These are phyloP conservation scores for Lentinus tigrinus DNA, from an alignment of 768 basidiomycete species.

Conservation along the genomic window DNA sequence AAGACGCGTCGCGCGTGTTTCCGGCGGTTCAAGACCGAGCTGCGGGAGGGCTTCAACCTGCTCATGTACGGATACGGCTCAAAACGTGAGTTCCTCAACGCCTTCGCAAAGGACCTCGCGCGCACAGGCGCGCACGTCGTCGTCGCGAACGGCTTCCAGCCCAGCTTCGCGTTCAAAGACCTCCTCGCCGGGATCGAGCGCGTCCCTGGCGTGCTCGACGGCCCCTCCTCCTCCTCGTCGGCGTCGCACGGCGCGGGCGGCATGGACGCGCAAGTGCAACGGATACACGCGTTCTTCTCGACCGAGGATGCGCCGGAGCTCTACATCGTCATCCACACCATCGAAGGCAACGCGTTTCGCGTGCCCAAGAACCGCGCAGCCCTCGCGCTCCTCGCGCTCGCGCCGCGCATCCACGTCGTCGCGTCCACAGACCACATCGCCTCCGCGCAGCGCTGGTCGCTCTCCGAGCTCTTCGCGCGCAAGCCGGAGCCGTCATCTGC, in stretches of 20 bases:
- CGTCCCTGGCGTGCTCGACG: conserved; percentile 25
- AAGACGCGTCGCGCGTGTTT: conserved; percentile 40
- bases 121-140: conserved; percentile 23
- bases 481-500: conserved; percentile 28
- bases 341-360: conserved; percentile 77
- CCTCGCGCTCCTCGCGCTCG: conserved; percentile 71
- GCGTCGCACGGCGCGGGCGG: conserved; percentile 38
- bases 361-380: conserved; percentile 58
- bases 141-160: conserved; percentile 23
- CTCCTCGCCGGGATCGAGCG: conserved; percentile 59
- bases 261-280: conserved; percentile 60
- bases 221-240: conserved; percentile 36
- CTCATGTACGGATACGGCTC: conserved; percentile 89
- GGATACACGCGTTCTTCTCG: conserved; percentile 65
- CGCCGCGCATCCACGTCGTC: conserved; percentile 74
- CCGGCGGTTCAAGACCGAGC: conserved; percentile 64
- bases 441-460: conserved; percentile 79
- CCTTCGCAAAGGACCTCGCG: conserved; percentile 58
- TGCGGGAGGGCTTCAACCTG: conserved; percentile 83
- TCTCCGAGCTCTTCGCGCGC: conserved; percentile 54
- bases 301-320: conserved; percentile 44
- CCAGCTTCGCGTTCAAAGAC: conserved; percentile 22
- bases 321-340: conserved; percentile 85
- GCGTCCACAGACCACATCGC: conserved; percentile 86
- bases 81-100: conserved; percentile 74